Evolutionary conservation across 441 rosid species (phyloP), one percentile per base, ranked within the genome.

Genomic region (Corymbia citriodora): DNA sequence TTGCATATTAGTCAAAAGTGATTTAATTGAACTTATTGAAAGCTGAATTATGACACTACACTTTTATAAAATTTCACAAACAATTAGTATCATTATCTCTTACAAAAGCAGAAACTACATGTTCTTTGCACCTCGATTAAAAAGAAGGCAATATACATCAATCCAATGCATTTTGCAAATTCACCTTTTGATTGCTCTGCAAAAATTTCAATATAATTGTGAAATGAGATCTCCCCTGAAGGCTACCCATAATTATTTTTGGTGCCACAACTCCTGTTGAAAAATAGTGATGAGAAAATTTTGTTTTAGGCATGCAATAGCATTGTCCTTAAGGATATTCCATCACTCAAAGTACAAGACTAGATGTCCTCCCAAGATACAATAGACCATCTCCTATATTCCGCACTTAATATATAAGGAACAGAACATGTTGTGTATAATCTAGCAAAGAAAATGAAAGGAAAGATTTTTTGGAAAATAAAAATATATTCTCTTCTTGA

Each of bases 191-290:
- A 72, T 72, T 10, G 27, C 49, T 36, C 2, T 19, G 49, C 15
- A 72, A 6, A 72, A 72, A 9, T 72, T 72, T 11, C 3, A 0
- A 36, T 19, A 36, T 36, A 36, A 2, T 36, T 19, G 0, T 3
- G 8, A 36, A 40, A 36, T 40, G 25, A 36, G 0, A 72, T 72
- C 27, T 36, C 15, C 27, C 27, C 15, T 10, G 4, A 70, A 70
- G 48, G 48, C 6, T 70, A 33, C 48, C 45, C 48, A 10, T 70
- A 17, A 70, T 33, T 70, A 31, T 70, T 33, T 70, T 5, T 70
- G 6, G 81, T 33, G 45, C 48, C 14, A 25, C 7, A 0, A 25
- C 65, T 59, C n/a, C n/a, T 40, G 45, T 40, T 40, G 45, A 40
- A 40, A 40, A 40, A 40, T 4, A 40, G 45, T 40, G 45, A 40